phyloP scores from a whole-genome alignment of 345 rosid genomes.

The Corchorus olitorius region DNA sequence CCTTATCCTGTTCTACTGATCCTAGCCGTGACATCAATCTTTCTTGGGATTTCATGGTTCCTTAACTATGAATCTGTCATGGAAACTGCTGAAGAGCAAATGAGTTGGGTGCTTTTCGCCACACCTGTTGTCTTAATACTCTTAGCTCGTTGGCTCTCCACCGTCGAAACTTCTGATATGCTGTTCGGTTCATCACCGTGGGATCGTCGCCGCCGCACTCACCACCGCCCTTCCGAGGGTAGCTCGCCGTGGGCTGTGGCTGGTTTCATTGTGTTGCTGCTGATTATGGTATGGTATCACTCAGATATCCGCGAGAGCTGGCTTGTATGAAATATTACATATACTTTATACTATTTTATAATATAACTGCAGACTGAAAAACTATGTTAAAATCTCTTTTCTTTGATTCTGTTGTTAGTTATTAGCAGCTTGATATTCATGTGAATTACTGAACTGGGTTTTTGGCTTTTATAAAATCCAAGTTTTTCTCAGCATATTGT shows the following conservation, averaged over 20 bases:
- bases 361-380: background rate
- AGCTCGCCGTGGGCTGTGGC: constrained; percentile 96
- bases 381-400: background rate
- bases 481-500: background rate
- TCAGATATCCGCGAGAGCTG: constrained; percentile 72
- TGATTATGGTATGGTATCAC: constrained; percentile 70
- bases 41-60: constrained; percentile 70
- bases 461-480: background rate
- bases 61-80: constrained; percentile 57
- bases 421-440: background rate
- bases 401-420: background rate
- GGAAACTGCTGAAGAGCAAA: constrained; percentile 54
- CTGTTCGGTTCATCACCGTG: constrained; percentile 49
- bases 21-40: constrained; percentile 56
- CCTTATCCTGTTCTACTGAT: constrained; percentile 85
- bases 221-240: constrained; percentile 57
- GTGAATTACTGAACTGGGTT: background rate
- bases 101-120: constrained; percentile 60
- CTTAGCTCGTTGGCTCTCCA: constrained; percentile 64
- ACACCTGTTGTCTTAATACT: constrained; percentile 56
- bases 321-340: constrained; percentile 25
- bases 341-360: background rate
- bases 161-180: constrained; percentile 60
- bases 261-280: constrained; percentile 71
- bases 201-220: constrained; percentile 48